These are phyloP conservation scores for Saccharum hybrid DNA, from an alignment of 202 grass and related monocot genomes.

Conservation along the genomic window DNA sequence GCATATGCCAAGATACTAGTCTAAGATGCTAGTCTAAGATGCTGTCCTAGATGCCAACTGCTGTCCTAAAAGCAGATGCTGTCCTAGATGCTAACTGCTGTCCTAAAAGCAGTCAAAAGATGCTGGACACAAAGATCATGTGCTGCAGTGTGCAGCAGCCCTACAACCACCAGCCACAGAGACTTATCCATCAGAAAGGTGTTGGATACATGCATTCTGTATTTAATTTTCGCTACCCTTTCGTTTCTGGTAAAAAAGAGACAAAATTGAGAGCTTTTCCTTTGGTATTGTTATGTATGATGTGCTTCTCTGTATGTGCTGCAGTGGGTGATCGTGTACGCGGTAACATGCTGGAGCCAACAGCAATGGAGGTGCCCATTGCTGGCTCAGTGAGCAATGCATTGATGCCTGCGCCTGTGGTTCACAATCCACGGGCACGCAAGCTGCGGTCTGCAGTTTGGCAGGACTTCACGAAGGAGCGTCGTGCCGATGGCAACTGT, in stretches of 20 bases:
- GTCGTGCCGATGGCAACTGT: constrained; percentile 68
- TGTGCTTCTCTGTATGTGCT: constrained; percentile 37
- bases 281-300: constrained; percentile 13
- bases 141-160: too few relatives aligned
- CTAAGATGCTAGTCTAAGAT: too few relatives aligned
- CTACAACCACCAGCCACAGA: too few relatives aligned
- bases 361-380: constrained; percentile 46
- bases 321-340: constrained; percentile 29
- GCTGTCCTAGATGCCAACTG: too few relatives aligned
- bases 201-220: not conserved
- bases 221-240: not conserved
- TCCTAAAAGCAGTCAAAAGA: too few relatives aligned
- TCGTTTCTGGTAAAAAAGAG: not conserved
- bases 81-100: too few relatives aligned
- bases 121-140: too few relatives aligned
- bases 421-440: constrained; percentile 75
- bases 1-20: too few relatives aligned
- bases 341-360: constrained; percentile 51
- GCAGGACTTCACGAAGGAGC: constrained; percentile 98
- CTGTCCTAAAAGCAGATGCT: too few relatives aligned
- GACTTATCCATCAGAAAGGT: too few relatives aligned
- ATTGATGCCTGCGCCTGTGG: constrained; percentile 17
- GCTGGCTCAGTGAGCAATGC: constrained; percentile 42
- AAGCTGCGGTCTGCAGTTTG: constrained; percentile 88
- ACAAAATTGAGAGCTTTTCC: not conserved